Base-by-base conservation (phyloP, 2,329 filamentous ascomycete species). In the Fusarium sp. region DNA sequence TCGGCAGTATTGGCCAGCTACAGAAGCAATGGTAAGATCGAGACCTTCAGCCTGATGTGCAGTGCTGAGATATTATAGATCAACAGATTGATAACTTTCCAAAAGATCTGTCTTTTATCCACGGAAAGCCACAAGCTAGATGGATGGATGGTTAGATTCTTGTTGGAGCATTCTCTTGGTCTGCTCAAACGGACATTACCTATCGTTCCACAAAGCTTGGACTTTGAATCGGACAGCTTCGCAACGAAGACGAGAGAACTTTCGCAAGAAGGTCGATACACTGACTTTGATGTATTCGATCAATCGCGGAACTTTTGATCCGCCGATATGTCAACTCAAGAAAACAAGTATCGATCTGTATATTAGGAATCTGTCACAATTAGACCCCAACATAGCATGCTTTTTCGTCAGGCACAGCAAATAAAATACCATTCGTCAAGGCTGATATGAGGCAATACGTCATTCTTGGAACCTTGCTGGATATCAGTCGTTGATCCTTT, bases 111-210 rank as follows among this genome's bases (percentile, higher is more conserved):
- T 2, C 40, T 64, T 1, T 2, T 53, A n/a, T 46, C 55, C 0
- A 33, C 55, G 3, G 60, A 60, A 10, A 60, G 33, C 5, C 60
- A 60, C 18, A 60, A 40, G 5, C 20, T 64, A n/a, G 60, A 64
- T 26, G 56, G 56, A 10, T 64, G 56, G 60, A 64, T 64, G 40
- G 60, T 60, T 0, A 52, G 60, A 3, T 64, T 64, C 18, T 11
- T 64, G 11, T 15, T 45, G 17, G 60, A 64, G 6, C 41, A 64
- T 41, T 62, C 59, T 15, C 59, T 62, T 3, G 53, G 35, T 2
- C 8, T 62, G 2, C 15, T 11, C 12, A 30, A 58, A 8, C 57
- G 52, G 14, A 23, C 17, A 1, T 2, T 30, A 0, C 33, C 33
- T 2, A 41, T 48, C 1, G 15, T 61, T 0, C 27, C 52, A 4